phyloP scores from a whole-genome alignment of 1,284 basidiomycete species.

The Pterula multifida region DNA sequence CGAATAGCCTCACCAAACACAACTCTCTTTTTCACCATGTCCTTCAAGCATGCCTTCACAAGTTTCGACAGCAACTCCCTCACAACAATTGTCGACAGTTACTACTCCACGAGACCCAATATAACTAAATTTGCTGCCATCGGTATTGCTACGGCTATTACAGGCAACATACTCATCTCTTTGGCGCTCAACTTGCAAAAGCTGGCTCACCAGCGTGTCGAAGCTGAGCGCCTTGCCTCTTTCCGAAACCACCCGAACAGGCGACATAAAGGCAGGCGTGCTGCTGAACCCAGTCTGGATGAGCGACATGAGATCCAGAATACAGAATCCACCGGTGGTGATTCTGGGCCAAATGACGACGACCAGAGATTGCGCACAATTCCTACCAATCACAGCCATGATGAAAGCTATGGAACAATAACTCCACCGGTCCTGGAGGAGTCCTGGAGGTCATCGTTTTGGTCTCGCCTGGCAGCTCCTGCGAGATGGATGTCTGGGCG shows the following conservation, averaged over 20 bases:
- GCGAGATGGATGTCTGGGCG: not conserved
- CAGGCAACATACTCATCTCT: constrained; percentile 83
- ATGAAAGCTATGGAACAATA: not conserved
- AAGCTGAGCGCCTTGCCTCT: constrained; percentile 20
- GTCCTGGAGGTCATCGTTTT: not conserved
- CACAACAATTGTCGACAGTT: not conserved
- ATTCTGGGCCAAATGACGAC: not conserved
- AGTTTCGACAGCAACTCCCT: not conserved
- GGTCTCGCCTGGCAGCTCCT: not conserved
- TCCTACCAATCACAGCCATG: not conserved
- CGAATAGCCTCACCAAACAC: too few relatives aligned
- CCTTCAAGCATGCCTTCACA: constrained; percentile 1
- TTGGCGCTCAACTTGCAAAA: constrained; percentile 89
- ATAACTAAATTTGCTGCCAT: constrained; percentile 34
- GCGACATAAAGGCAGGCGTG: constrained; percentile 2
- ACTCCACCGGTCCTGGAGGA: not conserved
- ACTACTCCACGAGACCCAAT: not conserved
- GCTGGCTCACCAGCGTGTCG: constrained; percentile 74
- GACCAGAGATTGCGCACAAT: not conserved
- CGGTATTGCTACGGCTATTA: constrained; percentile 76
- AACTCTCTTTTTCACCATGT: not conserved
- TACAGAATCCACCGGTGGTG: not conserved
- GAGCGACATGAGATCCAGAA: constrained; percentile 1
- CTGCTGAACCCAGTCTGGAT: constrained; percentile 1
- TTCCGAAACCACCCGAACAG: not conserved